These are phyloP conservation scores for Teunomyces atbi DNA, from an alignment of 805 yeast genomes.

Conservation along the genomic window DNA sequence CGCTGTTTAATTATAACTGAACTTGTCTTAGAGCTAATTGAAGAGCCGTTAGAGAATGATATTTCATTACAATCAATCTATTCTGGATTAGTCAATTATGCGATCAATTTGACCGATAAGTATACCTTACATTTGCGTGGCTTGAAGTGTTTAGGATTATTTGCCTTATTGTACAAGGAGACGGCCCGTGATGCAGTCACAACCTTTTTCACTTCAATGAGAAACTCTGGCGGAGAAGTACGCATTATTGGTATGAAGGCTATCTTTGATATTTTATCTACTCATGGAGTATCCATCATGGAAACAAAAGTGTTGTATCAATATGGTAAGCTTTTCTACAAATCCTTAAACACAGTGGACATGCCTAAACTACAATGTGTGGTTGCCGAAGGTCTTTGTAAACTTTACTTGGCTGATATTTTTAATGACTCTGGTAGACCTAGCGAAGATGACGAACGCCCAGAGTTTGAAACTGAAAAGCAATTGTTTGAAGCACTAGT, in stretches of 20 bases:
- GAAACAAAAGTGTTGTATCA: conserved; percentile 37
- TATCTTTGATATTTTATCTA: conserved; percentile 74
- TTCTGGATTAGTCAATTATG: conserved; percentile 76
- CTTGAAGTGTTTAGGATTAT: conserved; percentile 72
- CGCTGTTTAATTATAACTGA: conserved; percentile 70
- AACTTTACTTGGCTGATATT: conserved; percentile 74
- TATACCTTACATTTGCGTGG: conserved; percentile 60
- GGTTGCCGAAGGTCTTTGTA: conserved; percentile 85
- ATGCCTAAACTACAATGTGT: conserved; percentile 70
- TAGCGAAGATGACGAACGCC: conserved; percentile 16
- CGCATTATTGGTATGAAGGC: conserved; percentile 64
- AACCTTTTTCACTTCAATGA: conserved; percentile 66
- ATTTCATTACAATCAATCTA: conserved; percentile 65
- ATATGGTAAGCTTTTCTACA: conserved; percentile 52
- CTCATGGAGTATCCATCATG: conserved; percentile 69
- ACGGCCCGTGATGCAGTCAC: conserved; percentile 51
- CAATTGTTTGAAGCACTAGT: conserved; percentile 65
- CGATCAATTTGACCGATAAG: conserved; percentile 52
- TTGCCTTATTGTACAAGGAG: conserved; percentile 63
- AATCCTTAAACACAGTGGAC: conserved; percentile 55
- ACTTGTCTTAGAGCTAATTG: conserved; percentile 64
- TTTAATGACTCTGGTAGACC: conserved; percentile 45
- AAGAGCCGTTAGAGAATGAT: conserved; percentile 63
- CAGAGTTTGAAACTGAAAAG: conserved; percentile 28
- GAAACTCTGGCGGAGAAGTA: conserved; percentile 62